phyloP scores from a whole-genome alignment of 345 rosid species.

The Eucalyptus polybractea region DNA sequence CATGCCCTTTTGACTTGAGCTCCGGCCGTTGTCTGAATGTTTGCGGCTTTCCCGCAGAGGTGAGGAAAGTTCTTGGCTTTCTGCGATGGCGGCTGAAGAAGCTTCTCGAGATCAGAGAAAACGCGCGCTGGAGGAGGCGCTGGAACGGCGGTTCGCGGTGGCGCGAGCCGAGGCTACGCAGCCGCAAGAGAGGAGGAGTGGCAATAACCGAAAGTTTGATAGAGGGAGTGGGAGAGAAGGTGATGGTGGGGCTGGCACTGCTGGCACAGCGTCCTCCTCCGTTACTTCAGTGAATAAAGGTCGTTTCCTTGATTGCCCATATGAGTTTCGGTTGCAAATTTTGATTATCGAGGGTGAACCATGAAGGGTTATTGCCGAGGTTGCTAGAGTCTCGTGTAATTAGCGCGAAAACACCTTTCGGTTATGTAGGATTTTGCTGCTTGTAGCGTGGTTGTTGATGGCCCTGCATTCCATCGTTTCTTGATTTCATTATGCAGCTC shows the following conservation, averaged over 20 bases:
- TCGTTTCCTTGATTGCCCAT: not conserved
- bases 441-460: not conserved
- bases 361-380: not conserved
- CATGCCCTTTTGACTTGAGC: not conserved
- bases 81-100: not conserved
- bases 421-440: not conserved
- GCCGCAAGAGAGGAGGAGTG: not conserved
- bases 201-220: not conserved
- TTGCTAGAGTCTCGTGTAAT: not conserved
- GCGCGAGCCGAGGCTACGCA: not conserved
- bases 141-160: not conserved
- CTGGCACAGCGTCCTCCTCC: not conserved
- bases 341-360: not conserved
- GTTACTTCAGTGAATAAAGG: not conserved
- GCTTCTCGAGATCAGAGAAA: not conserved
- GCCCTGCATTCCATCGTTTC: not conserved
- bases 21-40: not conserved
- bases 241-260: not conserved
- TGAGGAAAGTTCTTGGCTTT: not conserved
- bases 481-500: not conserved
- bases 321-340: not conserved
- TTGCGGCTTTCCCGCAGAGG: not conserved
- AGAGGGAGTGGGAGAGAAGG: not conserved
- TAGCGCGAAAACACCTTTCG: not conserved
- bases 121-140: not conserved